Evolutionary conservation across 2,329 filamentous ascomycete species (phyloP).

Genomic region (Dendrostoma leiphaemia): DNA sequence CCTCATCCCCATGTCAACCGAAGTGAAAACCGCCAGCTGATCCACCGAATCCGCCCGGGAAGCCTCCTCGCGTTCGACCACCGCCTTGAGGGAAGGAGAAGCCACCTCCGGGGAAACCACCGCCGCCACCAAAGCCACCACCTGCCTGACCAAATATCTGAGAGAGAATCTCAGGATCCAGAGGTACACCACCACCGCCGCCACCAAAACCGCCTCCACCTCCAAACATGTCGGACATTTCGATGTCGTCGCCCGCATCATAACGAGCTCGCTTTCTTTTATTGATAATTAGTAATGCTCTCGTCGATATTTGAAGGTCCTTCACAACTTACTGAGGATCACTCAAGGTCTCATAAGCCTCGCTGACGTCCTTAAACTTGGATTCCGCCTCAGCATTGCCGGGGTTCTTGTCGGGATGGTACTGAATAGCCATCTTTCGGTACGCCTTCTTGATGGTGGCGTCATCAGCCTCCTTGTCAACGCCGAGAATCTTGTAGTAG

Average conservation of each 20-base stretch:
- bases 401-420: constrained; percentile 97
- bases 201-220: constrained; percentile 60
- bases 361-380: constrained; percentile 95
- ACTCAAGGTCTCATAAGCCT: constrained; percentile 94
- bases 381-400: constrained; percentile 80
- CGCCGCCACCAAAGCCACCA: constrained; percentile 47
- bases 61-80: constrained; percentile 43
- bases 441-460: constrained; percentile 95
- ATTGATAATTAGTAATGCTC: neutral
- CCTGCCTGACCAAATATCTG: constrained; percentile 76
- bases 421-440: constrained; percentile 86
- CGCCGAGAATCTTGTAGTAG: constrained; percentile 94
- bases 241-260: constrained; percentile 89
- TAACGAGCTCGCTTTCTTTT: constrained; percentile 77
- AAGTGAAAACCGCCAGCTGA: constrained; percentile 35
- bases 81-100: constrained; percentile 49
- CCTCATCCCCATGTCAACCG: constrained; percentile 44
- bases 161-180: constrained; percentile 76
- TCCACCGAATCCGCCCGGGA: constrained; percentile 22
- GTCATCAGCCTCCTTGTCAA: constrained; percentile 82
- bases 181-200: constrained; percentile 52
- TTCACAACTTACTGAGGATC: constrained; percentile 74
- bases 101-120: constrained; percentile 50
- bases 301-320: too few species aligned
- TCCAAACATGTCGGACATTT: constrained; percentile 82